Percentiles rank a stretch among this genome's conserved stretches.
These are phyloP conservation scores for Salix suchowensis DNA, from an alignment of 345 rosid species.

Conservation along the genomic window DNA sequence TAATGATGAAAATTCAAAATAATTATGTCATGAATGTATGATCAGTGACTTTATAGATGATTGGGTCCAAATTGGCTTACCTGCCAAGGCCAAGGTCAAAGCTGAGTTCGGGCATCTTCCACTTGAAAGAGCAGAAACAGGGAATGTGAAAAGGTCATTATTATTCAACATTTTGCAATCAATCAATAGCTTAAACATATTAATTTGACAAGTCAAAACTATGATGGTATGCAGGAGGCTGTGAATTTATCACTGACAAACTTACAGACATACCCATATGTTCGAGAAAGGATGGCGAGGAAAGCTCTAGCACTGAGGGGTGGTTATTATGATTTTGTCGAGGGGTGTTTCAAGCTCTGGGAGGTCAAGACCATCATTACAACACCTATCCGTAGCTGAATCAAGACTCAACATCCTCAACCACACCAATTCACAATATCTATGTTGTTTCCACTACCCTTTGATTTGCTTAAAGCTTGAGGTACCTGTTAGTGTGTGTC, in stretches of 20 bases:
- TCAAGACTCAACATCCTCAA: neutral
- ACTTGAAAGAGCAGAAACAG: neutral
- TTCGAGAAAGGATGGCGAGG: constrained; percentile 7
- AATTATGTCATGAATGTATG: neutral
- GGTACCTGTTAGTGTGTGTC: neutral
- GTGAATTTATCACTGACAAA: constrained; percentile 26
- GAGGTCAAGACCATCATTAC: neutral
- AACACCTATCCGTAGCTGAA: neutral
- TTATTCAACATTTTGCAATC: too few species aligned
- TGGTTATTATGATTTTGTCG: constrained; percentile 19
- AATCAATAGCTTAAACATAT: neutral
- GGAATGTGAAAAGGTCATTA: constrained; percentile 19
- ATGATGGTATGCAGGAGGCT: constrained; percentile 19
- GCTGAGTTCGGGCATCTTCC: neutral
- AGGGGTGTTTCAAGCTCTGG: constrained; percentile 25
- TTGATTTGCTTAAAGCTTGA: too few species aligned
- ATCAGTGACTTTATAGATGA: constrained; percentile 31
- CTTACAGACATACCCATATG: constrained; percentile 24
- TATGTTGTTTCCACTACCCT: neutral
- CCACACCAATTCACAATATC: neutral
- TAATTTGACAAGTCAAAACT: neutral
- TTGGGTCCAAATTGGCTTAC: constrained; percentile 26
- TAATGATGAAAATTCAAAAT: neutral
- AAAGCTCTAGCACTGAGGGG: constrained; percentile 15
- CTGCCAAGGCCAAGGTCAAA: constrained; percentile 27